phyloP scores from a whole-genome alignment of 2,329 filamentous ascomycete species.

The Fusarium citri region DNA sequence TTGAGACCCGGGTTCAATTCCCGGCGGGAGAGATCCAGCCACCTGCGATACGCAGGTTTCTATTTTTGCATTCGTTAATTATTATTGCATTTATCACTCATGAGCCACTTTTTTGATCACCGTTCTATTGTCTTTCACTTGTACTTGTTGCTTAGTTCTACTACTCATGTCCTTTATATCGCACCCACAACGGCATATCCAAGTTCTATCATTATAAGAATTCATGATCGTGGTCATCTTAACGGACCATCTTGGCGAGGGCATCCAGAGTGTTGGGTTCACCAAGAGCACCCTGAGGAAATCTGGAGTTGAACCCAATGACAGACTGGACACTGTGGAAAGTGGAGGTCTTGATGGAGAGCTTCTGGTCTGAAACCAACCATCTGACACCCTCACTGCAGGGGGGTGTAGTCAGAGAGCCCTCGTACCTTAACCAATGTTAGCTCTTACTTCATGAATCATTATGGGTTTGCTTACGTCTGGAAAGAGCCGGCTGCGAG shows the following conservation, averaged over 20 bases:
- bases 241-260: background rate
- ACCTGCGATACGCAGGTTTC: slow-evolving; percentile 12
- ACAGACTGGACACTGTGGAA: slow-evolving; percentile 23
- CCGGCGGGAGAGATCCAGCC: slow-evolving; percentile 30
- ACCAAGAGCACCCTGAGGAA: slow-evolving; percentile 21
- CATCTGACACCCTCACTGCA: slow-evolving; percentile 69
- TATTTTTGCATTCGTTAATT: background rate
- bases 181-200: background rate
- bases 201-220: background rate
- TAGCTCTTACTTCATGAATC: background rate
- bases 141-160: background rate
- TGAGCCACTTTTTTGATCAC: background rate
- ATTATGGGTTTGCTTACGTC: slow-evolving; percentile 38
- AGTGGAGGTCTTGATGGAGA: slow-evolving; percentile 57
- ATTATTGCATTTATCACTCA: accelerated
- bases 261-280: slow-evolving; percentile 19
- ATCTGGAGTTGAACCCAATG: slow-evolving; percentile 31
- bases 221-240: background rate
- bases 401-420: slow-evolving; percentile 71
- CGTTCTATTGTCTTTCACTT: slow-evolving; percentile 1
- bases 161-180: background rate
- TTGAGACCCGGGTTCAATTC: slow-evolving; percentile 26
- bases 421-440: slow-evolving; percentile 56
- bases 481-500: slow-evolving; percentile 49
- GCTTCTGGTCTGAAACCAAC: slow-evolving; percentile 61